These are phyloP conservation scores for Quillaja saponaria DNA, from an alignment of 306 rosid species.

Conservation along the genomic window DNA sequence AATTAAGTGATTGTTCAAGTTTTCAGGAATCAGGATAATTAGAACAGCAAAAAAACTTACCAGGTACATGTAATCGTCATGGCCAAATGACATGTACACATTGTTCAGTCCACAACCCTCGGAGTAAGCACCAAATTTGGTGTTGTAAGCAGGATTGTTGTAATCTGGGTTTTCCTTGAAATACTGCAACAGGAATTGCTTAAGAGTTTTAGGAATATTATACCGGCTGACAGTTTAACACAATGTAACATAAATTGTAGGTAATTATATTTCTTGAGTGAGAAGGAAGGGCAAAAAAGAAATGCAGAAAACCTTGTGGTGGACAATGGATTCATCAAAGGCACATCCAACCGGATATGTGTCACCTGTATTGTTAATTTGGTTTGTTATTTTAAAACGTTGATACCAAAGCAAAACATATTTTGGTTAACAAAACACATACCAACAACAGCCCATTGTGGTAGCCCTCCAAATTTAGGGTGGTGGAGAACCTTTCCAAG, in stretches of 20 bases:
- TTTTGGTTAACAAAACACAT: neutral
- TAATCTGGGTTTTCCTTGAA: too few species aligned
- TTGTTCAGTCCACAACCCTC: too few species aligned
- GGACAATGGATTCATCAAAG: constrained; percentile 33
- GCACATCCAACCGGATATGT: constrained; percentile 38
- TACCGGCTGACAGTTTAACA: neutral
- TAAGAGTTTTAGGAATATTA: neutral
- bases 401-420: neutral
- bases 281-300: neutral
- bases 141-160: too few species aligned
- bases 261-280: too few species aligned
- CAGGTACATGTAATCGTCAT: neutral
- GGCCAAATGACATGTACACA: too few species aligned
- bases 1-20: neutral
- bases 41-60: neutral
- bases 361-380: constrained; percentile 26
- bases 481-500: constrained; percentile 42
- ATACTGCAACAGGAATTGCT: too few species aligned
- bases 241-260: too few species aligned
- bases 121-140: too few species aligned
- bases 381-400: neutral
- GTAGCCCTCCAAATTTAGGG: constrained; percentile 36
- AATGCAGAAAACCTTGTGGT: constrained; percentile 30
- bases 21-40: neutral
- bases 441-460: constrained; percentile 46